Conservation (phyloP, 768 basidiomycete genomes). For the Mycena alexandri region DNA sequence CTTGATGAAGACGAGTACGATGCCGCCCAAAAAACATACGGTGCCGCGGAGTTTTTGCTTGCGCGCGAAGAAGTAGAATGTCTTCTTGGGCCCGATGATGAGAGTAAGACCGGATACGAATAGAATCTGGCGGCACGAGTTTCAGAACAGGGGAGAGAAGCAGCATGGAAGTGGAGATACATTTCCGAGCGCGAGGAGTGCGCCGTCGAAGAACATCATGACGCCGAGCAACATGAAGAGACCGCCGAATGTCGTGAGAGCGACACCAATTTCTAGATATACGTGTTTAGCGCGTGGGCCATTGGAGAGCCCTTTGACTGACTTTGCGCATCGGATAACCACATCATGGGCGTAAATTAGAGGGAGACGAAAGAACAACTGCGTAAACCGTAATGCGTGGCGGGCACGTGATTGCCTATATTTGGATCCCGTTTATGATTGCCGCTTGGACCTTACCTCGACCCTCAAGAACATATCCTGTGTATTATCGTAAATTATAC, state of each 20-base stretch:
- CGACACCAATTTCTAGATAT: constrained; percentile 92
- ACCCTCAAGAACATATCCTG: background rate
- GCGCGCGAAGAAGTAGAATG: constrained; percentile 97
- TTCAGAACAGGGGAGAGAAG: constrained; percentile 9
- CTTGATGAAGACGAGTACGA: constrained; percentile 93
- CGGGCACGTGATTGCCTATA: background rate
- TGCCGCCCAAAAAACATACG: constrained; percentile 88
- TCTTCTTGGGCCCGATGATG: constrained; percentile 97
- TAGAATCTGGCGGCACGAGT: constrained; percentile 72
- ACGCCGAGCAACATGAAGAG: constrained; percentile 98
- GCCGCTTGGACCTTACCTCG: constrained; percentile 14
- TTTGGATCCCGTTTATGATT: constrained; percentile 3
- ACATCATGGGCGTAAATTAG: constrained; percentile 56
- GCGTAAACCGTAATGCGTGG: constrained; percentile 6
- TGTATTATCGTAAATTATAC: too few species aligned
- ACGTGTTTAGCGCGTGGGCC: constrained; percentile 27
- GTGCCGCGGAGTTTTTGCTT: constrained; percentile 95
- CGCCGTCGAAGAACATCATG: constrained; percentile 96
- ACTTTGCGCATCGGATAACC: constrained; percentile 79
- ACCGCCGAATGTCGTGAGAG: constrained; percentile 93
- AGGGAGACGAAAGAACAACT: constrained; percentile 4
- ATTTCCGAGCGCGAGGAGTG: constrained; percentile 96
- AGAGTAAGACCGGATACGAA: constrained; percentile 95
- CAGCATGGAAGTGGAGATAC: constrained; percentile 55
- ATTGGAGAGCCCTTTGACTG: constrained; percentile 36